Conservation (phyloP, 2,329 filamentous ascomycete species). For the Trichoderma hamatum region DNA sequence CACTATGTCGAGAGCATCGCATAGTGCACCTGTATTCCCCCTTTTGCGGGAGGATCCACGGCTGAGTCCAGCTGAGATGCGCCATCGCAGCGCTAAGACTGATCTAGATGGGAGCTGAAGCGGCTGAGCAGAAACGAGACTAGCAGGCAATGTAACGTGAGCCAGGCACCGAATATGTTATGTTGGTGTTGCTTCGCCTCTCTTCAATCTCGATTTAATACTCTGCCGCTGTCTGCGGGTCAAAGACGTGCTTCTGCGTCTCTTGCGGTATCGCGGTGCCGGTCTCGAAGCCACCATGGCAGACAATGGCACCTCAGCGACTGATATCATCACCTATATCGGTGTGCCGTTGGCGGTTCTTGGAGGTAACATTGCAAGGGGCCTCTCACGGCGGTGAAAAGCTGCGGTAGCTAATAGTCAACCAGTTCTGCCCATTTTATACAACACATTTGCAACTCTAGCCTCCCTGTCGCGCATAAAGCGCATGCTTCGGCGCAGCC, state of each 20-base stretch:
- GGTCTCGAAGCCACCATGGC: slow-evolving; percentile 29
- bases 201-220: not conserved
- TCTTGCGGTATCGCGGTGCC: not conserved
- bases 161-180: not conserved
- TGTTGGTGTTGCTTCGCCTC: not conserved
- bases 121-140: not conserved
- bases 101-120: slow-evolving; percentile 12
- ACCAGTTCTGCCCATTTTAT: slow-evolving; percentile 63
- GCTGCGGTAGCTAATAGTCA: not conserved
- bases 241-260: not conserved
- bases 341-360: slow-evolving; percentile 62
- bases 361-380: slow-evolving; percentile 40
- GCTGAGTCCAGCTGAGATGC: slow-evolving; percentile 20
- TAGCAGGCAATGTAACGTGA: not conserved
- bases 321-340: slow-evolving; percentile 59
- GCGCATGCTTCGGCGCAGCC: slow-evolving; percentile 58
- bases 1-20: not conserved
- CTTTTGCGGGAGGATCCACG: not conserved
- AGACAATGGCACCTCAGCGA: slow-evolving; percentile 42
- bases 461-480: slow-evolving; percentile 63
- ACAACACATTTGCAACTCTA: slow-evolving; percentile 64
- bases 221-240: not conserved
- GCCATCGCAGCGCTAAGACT: slow-evolving; percentile 15
- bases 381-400: not conserved
- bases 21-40: not conserved